Percentiles rank a stretch among this genome's conserved stretches.
These are phyloP conservation scores for Cercospora nicotianae DNA, from an alignment of 2,329 filamentous ascomycete genomes.

Conservation along the genomic window DNA sequence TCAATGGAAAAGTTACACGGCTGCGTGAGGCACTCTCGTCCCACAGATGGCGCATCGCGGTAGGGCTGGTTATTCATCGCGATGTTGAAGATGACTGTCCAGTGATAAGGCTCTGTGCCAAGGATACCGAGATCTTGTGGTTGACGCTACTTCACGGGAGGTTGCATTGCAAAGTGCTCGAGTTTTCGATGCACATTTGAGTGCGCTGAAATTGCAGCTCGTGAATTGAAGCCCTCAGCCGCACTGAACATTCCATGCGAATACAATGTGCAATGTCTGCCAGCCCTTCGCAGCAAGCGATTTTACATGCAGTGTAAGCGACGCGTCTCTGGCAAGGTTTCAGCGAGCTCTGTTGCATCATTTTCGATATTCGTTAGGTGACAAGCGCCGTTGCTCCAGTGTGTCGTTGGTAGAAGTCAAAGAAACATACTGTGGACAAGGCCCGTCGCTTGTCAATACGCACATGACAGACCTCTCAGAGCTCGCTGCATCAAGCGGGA, in stretches of 20 bases:
- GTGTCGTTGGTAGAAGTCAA: not conserved
- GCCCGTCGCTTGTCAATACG: not conserved
- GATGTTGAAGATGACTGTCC: conserved; percentile 20
- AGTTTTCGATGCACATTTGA: not conserved
- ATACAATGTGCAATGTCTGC: not conserved
- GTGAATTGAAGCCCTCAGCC: not conserved
- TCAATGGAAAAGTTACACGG: not conserved
- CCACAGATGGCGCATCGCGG: not conserved
- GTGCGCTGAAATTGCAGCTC: not conserved
- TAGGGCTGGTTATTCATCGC: conserved; percentile 28
- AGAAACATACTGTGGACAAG: not conserved
- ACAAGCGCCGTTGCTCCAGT: not conserved
- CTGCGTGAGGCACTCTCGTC: not conserved
- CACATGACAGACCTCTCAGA: not conserved
- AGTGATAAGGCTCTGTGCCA: conserved; percentile 21
- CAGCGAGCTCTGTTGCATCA: not conserved
- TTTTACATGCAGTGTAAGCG: not conserved
- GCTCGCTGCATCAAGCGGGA: not conserved
- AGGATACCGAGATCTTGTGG: conserved; percentile 19
- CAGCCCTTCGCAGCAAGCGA: not conserved
- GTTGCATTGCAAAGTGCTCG: not conserved
- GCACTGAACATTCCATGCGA: not conserved
- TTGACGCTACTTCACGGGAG: not conserved
- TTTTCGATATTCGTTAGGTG: not conserved
- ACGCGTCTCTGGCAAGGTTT: not conserved